Percentiles rank a stretch among this genome's conserved stretches.
phyloP scores from a whole-genome alignment of 192 early-diverging fungal genomes.

The Coemansia sp. region DNA sequence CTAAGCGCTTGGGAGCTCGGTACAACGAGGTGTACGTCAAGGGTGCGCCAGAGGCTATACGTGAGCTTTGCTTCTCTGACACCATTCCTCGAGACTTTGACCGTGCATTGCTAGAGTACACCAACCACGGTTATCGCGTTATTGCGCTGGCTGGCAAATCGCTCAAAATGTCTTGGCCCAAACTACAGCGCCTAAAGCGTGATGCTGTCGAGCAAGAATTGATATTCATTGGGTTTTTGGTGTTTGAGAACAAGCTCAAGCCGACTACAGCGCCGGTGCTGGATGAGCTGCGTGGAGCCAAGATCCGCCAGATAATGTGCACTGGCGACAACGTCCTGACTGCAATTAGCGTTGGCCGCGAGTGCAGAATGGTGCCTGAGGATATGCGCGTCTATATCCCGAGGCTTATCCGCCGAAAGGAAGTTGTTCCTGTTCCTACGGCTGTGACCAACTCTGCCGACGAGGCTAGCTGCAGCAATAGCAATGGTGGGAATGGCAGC shows the following conservation, averaged over 20 bases:
- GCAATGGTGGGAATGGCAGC: background rate
- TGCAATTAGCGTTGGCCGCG: conserved; percentile 90
- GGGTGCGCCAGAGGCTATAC: conserved; percentile 97
- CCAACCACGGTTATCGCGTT: conserved; percentile 96
- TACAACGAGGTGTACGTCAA: conserved; percentile 85
- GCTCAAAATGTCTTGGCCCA: conserved; percentile 71
- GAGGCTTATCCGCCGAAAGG: conserved; percentile 60
- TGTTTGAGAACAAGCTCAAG: conserved; percentile 99
- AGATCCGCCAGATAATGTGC: conserved; percentile 97
- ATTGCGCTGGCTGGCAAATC: conserved; percentile 88
- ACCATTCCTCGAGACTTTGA: conserved; percentile 87
- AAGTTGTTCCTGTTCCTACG: conserved; percentile 9
- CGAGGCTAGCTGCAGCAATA: background rate
- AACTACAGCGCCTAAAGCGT: conserved; percentile 74
- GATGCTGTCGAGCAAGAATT: conserved; percentile 85
- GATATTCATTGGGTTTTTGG: conserved; percentile 91
- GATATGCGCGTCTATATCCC: conserved; percentile 79
- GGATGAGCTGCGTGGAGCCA: conserved; percentile 74
- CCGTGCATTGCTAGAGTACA: conserved; percentile 78
- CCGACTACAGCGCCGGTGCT: conserved; percentile 80
- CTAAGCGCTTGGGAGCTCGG: conserved; percentile 65
- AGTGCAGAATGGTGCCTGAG: conserved; percentile 87
- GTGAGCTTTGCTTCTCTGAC: conserved; percentile 81
- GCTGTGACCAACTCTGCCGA: background rate
- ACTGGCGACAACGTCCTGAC: conserved; percentile 98